Percentiles rank a stretch among this genome's conserved stretches.
Conservation (phyloP, 352 stramenopile genomes). For the Pythium grandisporangium region DNA sequence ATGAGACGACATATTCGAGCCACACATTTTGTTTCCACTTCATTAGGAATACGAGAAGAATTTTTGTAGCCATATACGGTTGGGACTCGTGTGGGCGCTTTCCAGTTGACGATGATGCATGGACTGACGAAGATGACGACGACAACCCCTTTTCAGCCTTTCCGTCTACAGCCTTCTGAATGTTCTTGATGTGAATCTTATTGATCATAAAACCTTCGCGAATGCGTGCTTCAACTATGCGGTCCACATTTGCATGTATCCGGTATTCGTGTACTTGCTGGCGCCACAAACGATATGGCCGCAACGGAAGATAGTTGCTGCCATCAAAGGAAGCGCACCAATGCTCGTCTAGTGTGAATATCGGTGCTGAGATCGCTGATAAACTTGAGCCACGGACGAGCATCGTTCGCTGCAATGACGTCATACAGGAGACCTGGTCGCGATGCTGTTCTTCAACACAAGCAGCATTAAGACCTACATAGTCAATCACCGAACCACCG, state of each 20-base stretch:
- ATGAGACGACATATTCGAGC: slow-evolving; percentile 81
- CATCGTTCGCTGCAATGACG: slow-evolving; percentile 37
- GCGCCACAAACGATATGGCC: slow-evolving; percentile 79
- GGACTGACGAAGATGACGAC: not conserved
- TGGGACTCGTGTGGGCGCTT: not conserved
- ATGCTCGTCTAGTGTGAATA: slow-evolving; percentile 59
- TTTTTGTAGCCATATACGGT: slow-evolving; percentile 34
- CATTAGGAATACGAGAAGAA: slow-evolving; percentile 74
- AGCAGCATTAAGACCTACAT: slow-evolving; percentile 39
- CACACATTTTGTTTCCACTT: slow-evolving; percentile 87
- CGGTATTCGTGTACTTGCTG: slow-evolving; percentile 86
- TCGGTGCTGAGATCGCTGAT: slow-evolving; percentile 49
- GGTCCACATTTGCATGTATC: slow-evolving; percentile 71
- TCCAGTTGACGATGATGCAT: not conserved
- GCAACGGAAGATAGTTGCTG: slow-evolving; percentile 45
- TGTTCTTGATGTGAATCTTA: slow-evolving; percentile 41
- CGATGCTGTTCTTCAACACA: slow-evolving; percentile 1
- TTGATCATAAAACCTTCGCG: slow-evolving; percentile 81
- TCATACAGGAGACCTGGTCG: slow-evolving; percentile 32
- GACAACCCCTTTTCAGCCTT: slow-evolving; percentile 4
- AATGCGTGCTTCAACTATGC: slow-evolving; percentile 73
- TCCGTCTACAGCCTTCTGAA: slow-evolving; percentile 15
- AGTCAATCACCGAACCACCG: slow-evolving; percentile 58
- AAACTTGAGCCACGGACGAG: slow-evolving; percentile 64
- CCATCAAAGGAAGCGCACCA: slow-evolving; percentile 68